Base-by-base conservation (phyloP, 345 rosid species). In the Euphorbia peplus region DNA sequence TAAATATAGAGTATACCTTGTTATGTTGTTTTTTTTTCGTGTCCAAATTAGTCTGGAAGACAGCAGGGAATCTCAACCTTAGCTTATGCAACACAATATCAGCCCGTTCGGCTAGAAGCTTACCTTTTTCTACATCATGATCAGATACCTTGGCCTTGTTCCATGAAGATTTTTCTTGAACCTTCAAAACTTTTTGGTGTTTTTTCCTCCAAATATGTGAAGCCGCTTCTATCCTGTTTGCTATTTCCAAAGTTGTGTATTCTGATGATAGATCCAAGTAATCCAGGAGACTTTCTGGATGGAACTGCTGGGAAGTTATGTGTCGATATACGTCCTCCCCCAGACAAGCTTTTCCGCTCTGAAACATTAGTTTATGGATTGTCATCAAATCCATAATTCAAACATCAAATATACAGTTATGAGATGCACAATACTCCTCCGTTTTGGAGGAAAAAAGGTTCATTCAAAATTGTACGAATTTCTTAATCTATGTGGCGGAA, bases 271-370 rank as follows among this genome's bases (percentile, higher is more conserved):
- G 66, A 37, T 72, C 76, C 14, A 72, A 73, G 74, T 64, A 70
- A 73, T 76, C 82, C 29, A 81, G 74, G 61, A 78, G 73, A 39
- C 55, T 21, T 48, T 76, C 80, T 6, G 82, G 72, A 57, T 76
- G 78, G 70, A 81, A 81, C 37, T 56, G 66, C 51, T 73, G 58
- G 26, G 78, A 69, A 14, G 80, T 68, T 64, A 81, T 44, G 66
- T 76, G 74, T 9, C 61, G 66, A 61, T 78, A 78, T 46, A 78
- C 64, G n/a, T 35, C 65, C 53, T 79, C 80, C 2, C 82, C 78
- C 14, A 81, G 64, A 66, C 80, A 81, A 54, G 76, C 69, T 68
- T 76, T 75, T 62, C 78, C 82, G n/a, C 57, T 73, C 85, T 81
- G 85, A 60, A 60, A 77, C 41, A 46, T 39, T 24, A 1, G 12